Evolutionary conservation across 495 filamentous ascomycete genomes (phyloP).

Genomic region (Penicillium coprophilum): DNA sequence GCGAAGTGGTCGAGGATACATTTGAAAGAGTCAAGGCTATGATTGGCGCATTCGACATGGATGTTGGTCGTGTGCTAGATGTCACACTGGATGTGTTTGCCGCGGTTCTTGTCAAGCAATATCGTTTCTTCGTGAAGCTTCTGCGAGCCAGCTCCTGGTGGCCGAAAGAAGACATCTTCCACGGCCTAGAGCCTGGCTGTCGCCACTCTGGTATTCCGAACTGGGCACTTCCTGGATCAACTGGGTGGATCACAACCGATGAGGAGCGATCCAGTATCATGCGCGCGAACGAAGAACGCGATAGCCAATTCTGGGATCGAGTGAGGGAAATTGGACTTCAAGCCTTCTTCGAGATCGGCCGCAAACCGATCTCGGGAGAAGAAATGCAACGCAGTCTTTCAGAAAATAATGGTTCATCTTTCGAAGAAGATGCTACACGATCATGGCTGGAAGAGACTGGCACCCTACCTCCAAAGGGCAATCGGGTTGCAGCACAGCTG

Average conservation of each 20-base stretch:
- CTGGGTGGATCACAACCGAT: slow-evolving; percentile 54
- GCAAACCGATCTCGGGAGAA: slow-evolving; percentile 51
- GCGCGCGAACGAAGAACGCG: slow-evolving; percentile 57
- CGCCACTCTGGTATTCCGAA: slow-evolving; percentile 61
- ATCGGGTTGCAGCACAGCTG: slow-evolving; percentile 86
- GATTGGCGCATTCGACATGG: slow-evolving; percentile 89
- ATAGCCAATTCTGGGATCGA: slow-evolving; percentile 76
- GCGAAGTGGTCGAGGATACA: slow-evolving; percentile 65
- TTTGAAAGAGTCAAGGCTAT: slow-evolving; percentile 83
- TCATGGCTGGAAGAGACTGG: slow-evolving; percentile 77
- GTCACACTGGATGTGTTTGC: slow-evolving; percentile 88
- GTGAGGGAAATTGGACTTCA: slow-evolving; percentile 72
- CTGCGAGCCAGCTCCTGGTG: slow-evolving; percentile 94
- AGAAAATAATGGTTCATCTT: slow-evolving; percentile 37
- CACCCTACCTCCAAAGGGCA: slow-evolving; percentile 80
- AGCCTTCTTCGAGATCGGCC: slow-evolving; percentile 87
- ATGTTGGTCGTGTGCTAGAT: slow-evolving; percentile 92
- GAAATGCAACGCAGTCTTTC: slow-evolving; percentile 48
- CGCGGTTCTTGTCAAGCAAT: slow-evolving; percentile 77
- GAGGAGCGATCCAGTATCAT: slow-evolving; percentile 60
- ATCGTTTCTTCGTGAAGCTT: slow-evolving; percentile 89
- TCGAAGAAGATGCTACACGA: slow-evolving; percentile 53
- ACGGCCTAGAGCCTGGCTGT: slow-evolving; percentile 30
- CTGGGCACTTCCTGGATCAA: slow-evolving; percentile 77
- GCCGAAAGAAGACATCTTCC: slow-evolving; percentile 61